Evolutionary conservation across 768 basidiomycete genomes (phyloP), one percentile per base, ranked within the genome.

Genomic region (Trametes elegans): DNA sequence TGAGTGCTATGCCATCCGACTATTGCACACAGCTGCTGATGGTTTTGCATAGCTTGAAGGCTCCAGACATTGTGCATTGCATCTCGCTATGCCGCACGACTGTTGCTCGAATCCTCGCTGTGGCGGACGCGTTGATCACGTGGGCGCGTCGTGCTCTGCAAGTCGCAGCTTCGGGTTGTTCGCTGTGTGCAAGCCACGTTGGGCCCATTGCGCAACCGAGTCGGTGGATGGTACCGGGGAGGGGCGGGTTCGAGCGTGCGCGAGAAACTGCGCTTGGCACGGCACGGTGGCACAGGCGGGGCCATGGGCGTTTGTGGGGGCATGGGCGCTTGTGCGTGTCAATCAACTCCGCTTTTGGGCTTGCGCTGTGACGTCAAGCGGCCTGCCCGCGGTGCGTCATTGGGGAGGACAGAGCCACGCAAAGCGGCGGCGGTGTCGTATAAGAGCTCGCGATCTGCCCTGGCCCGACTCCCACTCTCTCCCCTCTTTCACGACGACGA

Each of bases 401-500:
- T 38, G 55, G 42, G 55, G 55, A 50, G 49, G 28, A 13, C 35
- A 19, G 36, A 44, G 55, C 55, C 54, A 55, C 48, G 35, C 26
- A 42, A 28, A n/a, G 40, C 26, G 35, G n/a, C 18, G 5, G 32
- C 16, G 45, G 8, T 7, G 14, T 7, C n/a, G 49, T 57, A 50
- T 57, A 57, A 50, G 49, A 45, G 3, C 42, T 6, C n/a, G 19
- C 10, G 3, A 8, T 3, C 34, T 18, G 23, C 26, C 23, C 28
- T 45, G 36, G 34, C 47, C 43, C 29, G 45, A 31, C 28, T 19
- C 18, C 19, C 27, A 34, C 40, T 35, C 24, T 29, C 43, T 18
- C 34, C 53, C 36, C 47, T 44, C 62, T 42, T 27, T 58, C 45
- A 51, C 57, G 44, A 52, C 49, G n/a, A n/a, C n/a, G n/a, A n/a